These are phyloP conservation scores for Sclerotinia subarctica DNA, from an alignment of 2,329 filamentous ascomycete species.

Conservation along the genomic window DNA sequence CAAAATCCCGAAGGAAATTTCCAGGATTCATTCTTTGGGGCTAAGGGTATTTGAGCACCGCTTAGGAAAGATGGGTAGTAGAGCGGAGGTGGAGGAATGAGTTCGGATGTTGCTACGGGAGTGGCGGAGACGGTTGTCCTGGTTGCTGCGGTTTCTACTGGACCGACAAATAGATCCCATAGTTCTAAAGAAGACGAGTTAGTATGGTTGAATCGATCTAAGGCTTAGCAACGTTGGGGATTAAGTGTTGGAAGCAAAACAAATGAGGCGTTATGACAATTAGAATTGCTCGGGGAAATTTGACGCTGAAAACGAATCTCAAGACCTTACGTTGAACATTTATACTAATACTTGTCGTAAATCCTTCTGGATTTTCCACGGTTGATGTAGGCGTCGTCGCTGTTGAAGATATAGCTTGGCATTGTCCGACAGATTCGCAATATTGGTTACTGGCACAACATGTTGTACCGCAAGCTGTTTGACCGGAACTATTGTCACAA, in stretches of 20 bases:
- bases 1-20: constrained; percentile 42
- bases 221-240: constrained; percentile 23
- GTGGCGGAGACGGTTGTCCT: constrained; percentile 32
- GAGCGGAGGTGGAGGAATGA: constrained; percentile 32
- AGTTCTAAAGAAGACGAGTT: constrained; percentile 10
- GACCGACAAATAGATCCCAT: constrained; percentile 33
- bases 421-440: background rate
- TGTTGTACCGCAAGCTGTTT: background rate
- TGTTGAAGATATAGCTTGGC: background rate
- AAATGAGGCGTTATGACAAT: background rate
- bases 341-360: constrained; percentile 24
- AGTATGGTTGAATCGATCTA: no score
- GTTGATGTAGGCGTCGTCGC: background rate
- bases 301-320: background rate
- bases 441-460: constrained; percentile 1
- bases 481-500: background rate
- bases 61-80: constrained; percentile 28
- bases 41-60: constrained; percentile 23
- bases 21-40: constrained; percentile 31
- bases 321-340: constrained; percentile 25
- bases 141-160: constrained; percentile 28
- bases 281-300: background rate
- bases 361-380: constrained; percentile 25
- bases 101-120: constrained; percentile 30
- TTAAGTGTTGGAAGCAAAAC: background rate